These are phyloP conservation scores for Haplosporangium sp. DNA, from an alignment of 371 early-diverging fungal genomes.

Conservation along the genomic window DNA sequence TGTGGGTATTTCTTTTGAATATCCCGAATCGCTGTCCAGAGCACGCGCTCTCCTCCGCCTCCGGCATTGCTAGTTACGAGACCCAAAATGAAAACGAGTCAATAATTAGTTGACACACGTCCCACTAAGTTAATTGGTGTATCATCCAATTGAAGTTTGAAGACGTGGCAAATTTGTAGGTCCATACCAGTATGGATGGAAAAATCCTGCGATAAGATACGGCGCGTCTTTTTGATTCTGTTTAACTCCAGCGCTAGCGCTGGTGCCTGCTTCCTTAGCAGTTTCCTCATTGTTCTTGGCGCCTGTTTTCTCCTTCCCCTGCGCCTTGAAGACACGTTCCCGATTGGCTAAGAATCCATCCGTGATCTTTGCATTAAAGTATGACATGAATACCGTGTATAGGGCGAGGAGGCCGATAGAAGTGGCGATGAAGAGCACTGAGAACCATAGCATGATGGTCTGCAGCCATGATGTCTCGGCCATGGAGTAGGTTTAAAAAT, in stretches of 20 bases:
- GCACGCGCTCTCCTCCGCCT: conserved; percentile 96
- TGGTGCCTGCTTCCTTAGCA: neutral
- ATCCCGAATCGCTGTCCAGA: conserved; percentile 89
- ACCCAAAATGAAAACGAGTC: neutral
- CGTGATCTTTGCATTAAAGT: conserved; percentile 31
- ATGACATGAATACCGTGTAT: conserved; percentile 29
- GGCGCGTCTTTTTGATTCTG: conserved; percentile 19
- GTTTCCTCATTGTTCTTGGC: neutral
- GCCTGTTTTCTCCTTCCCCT: conserved; percentile 7
- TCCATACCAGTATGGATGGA: conserved; percentile 87
- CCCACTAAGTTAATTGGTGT: neutral
- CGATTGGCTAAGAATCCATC: conserved; percentile 14
- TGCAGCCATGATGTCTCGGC: conserved; percentile 12
- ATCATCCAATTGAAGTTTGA: neutral
- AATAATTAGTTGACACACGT: no score
- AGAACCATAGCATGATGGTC: conserved; percentile 10
- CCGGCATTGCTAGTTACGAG: conserved; percentile 77
- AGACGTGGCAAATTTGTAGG: neutral
- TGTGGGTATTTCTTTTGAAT: conserved; percentile 74
- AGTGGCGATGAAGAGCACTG: conserved; percentile 7
- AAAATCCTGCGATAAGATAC: conserved; percentile 75
- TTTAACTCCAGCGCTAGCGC: conserved; percentile 1
- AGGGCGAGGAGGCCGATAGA: neutral
- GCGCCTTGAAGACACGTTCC: conserved; percentile 24
- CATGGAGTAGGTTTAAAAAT: conserved; percentile 11